These are phyloP conservation scores for Lentinula raphanica DNA, from an alignment of 768 basidiomycete species.

Conservation along the genomic window DNA sequence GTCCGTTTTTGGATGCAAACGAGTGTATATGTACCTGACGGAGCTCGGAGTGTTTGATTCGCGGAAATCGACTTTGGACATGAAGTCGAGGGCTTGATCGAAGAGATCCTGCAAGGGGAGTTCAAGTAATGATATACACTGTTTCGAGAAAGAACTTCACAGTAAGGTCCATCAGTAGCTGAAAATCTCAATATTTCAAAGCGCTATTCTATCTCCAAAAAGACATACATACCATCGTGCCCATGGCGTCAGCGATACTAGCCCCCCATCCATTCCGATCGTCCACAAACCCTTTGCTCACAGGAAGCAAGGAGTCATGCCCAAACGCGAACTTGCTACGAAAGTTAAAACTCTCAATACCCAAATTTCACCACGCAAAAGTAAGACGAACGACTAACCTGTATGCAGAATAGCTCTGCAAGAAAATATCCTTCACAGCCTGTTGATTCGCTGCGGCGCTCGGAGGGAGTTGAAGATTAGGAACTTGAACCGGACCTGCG, in stretches of 20 bases:
- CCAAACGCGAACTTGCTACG: conserved; percentile 41
- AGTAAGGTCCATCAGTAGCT: conserved; percentile 41
- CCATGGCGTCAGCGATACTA: conserved; percentile 37
- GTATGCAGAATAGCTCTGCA: conserved; percentile 40
- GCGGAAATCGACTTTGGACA: conserved; percentile 36
- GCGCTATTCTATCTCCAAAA: not conserved
- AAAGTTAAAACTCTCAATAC: too few relatives aligned
- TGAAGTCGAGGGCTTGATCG: conserved; percentile 35
- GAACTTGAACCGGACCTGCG: conserved; percentile 29
- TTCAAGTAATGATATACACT: not conserved
- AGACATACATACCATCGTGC: conserved; percentile 40
- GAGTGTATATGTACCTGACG: conserved; percentile 34
- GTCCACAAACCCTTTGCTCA: conserved; percentile 9
- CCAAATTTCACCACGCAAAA: too few relatives aligned
- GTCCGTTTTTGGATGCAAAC: not conserved
- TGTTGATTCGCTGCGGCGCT: conserved; percentile 26
- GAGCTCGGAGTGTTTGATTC: conserved; percentile 28
- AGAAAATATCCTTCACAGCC: conserved; percentile 36
- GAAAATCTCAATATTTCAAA: not conserved
- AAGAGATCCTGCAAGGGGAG: conserved; percentile 31
- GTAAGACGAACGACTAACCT: conserved; percentile 24
- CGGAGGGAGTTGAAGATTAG: conserved; percentile 31
- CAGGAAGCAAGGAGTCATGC: conserved; percentile 34
- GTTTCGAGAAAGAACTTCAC: conserved; percentile 10
- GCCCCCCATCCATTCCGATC: conserved; percentile 12